These are phyloP conservation scores for Canavalia ensiformis DNA, from an alignment of 306 rosid genomes.

Conservation along the genomic window DNA sequence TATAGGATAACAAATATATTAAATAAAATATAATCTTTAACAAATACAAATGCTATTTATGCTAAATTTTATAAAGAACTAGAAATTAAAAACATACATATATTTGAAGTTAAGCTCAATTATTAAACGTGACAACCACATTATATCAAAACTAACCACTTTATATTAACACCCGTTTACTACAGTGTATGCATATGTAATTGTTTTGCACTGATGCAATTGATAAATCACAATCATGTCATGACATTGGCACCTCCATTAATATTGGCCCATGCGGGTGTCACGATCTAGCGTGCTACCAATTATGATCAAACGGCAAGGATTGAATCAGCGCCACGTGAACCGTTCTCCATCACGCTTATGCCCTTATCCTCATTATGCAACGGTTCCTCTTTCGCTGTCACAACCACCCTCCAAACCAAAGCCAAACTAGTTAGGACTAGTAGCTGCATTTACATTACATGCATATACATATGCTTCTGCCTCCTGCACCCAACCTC, in stretches of 20 bases:
- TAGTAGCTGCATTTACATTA: not conserved
- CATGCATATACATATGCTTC: not conserved
- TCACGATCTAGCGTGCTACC: slow-evolving; percentile 15
- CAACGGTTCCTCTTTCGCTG: slow-evolving; percentile 33
- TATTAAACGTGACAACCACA: too few relatives aligned
- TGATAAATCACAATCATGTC: slow-evolving; percentile 35
- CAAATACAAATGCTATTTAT: too few relatives aligned
- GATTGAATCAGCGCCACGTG: slow-evolving; percentile 26
- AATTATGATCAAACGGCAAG: slow-evolving; percentile 18
- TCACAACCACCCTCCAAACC: slow-evolving; percentile 27
- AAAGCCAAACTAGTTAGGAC: slow-evolving; percentile 19
- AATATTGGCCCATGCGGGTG: slow-evolving; percentile 42
- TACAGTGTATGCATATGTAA: not conserved
- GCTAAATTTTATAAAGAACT: too few relatives aligned
- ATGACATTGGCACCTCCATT: slow-evolving; percentile 10
- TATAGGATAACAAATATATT: too few relatives aligned
- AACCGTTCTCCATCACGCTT: not conserved
- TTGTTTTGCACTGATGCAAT: not conserved
- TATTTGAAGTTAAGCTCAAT: too few relatives aligned
- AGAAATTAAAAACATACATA: too few relatives aligned
- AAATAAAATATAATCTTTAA: too few relatives aligned
- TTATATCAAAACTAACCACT: not conserved
- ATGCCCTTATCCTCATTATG: slow-evolving; percentile 28
- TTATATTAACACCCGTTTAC: not conserved
- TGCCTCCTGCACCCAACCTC: slow-evolving; percentile 6